phyloP scores from a whole-genome alignment of 352 stramenopile species.

The Globisporangium carolinianum region DNA sequence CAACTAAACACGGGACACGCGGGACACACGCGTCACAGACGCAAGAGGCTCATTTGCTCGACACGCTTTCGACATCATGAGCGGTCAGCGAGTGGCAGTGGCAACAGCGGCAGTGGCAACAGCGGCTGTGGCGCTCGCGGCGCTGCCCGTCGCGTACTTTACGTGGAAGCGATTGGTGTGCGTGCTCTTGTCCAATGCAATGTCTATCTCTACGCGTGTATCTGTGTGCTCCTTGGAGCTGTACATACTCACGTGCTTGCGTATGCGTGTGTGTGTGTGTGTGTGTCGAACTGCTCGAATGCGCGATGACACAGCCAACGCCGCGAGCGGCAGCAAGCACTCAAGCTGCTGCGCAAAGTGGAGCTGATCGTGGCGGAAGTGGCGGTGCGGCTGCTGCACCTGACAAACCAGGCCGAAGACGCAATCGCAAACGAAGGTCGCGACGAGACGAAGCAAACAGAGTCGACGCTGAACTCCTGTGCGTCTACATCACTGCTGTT shows the following conservation, averaged over 20 bases:
- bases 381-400: slow-evolving; percentile 46
- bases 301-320: slow-evolving; percentile 17
- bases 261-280: slow-evolving; percentile 6
- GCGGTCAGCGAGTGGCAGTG: neutral
- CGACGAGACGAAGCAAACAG: slow-evolving; percentile 17
- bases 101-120: slow-evolving; percentile 6
- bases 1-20: neutral
- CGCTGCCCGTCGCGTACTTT: slow-evolving; percentile 34
- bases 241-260: neutral
- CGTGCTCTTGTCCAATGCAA: too few species aligned
- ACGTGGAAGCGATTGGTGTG: slow-evolving; percentile 29
- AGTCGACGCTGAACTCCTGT: slow-evolving; percentile 58
- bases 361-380: slow-evolving; percentile 68
- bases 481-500: slow-evolving; percentile 4
- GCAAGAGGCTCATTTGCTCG: neutral
- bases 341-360: slow-evolving; percentile 68
- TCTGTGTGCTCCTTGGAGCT: neutral
- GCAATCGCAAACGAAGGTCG: slow-evolving; percentile 37
- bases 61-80: neutral
- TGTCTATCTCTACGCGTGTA: slow-evolving; percentile 4
- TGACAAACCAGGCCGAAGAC: slow-evolving; percentile 64
- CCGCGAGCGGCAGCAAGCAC: slow-evolving; percentile 31
- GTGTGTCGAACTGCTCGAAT: neutral
- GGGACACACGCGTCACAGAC: neutral
- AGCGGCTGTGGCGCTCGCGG: slow-evolving; percentile 16